Conservation (phyloP, 371 early-diverging fungal genomes). For the Apophysomyces variabilis region DNA sequence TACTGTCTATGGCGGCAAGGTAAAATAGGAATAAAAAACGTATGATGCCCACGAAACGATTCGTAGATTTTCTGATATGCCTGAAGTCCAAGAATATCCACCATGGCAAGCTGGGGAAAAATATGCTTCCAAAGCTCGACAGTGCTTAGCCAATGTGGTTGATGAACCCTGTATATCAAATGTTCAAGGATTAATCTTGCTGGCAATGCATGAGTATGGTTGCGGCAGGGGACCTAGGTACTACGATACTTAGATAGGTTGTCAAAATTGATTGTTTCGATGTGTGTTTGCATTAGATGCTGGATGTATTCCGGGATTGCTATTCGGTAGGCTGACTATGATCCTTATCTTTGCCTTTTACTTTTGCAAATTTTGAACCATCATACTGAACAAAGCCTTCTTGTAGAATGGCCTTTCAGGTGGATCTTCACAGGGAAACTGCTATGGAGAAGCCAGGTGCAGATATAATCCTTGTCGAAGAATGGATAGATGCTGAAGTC, state of each 20-base stretch:
- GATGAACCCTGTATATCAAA: not conserved
- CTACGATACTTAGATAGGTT: not conserved
- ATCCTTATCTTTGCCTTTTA: not conserved
- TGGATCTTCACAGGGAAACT: not conserved
- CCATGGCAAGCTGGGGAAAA: slow-evolving; percentile 9
- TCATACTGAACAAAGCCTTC: not conserved
- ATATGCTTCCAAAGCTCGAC: slow-evolving; percentile 2
- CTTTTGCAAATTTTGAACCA: too few species aligned
- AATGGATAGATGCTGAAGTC: not conserved
- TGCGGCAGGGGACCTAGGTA: slow-evolving; percentile 6
- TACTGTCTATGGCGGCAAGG: not conserved
- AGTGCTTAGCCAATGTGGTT: not conserved
- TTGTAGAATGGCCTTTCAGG: not conserved
- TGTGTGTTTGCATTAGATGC: not conserved
- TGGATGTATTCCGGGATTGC: slow-evolving; percentile 6
- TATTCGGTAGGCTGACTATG: not conserved
- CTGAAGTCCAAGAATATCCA: not conserved
- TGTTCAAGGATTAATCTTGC: not conserved
- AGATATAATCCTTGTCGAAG: not conserved
- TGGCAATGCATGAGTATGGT: slow-evolving; percentile 2
- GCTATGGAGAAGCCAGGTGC: not conserved
- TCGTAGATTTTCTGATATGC: slow-evolving; percentile 9
- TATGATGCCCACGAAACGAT: not conserved
- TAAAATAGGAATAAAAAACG: not conserved
- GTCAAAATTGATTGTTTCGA: too few species aligned